Evolutionary conservation across 257 asterid genomes (phyloP).

Genomic region (Primulina tabacum): DNA sequence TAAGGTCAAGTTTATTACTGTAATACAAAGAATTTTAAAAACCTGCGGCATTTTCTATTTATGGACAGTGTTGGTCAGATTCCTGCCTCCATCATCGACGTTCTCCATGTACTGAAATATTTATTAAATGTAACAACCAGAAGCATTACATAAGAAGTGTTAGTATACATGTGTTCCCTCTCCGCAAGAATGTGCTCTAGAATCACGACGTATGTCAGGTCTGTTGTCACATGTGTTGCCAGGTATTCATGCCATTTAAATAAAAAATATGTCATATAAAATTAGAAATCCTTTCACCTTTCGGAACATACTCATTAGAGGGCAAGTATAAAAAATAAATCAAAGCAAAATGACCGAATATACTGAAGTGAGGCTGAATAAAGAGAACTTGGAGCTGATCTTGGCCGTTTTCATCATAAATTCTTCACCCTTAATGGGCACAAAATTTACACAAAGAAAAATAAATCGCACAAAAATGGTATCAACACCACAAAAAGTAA

Average conservation of each 20-base stretch:
- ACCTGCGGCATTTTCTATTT: no score
- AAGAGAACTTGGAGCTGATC: background rate
- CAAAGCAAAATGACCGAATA: conserved; percentile 14
- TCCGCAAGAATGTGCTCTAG: conserved; percentile 97
- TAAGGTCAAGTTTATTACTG: no score
- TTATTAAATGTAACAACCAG: no score
- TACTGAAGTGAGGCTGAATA: conserved; percentile 12
- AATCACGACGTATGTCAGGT: conserved; percentile 88
- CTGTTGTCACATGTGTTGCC: conserved; percentile 68
- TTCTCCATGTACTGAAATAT: no score
- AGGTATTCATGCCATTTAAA: conserved; percentile 70
- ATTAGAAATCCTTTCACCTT: background rate
- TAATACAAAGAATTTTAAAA: no score
- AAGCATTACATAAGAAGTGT: no score
- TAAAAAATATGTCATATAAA: conserved; percentile 23
- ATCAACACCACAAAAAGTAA: background rate
- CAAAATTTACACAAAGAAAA: background rate
- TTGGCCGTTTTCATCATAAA: no score
- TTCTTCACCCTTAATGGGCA: background rate
- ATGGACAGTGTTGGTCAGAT: no score
- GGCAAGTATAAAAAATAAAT: conserved; percentile 17
- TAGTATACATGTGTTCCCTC: conserved; percentile 82
- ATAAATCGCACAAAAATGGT: background rate
- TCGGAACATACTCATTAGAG: conserved; percentile 2
- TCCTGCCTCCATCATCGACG: no score